Percentiles rank a stretch among this genome's conserved stretches.
These are phyloP conservation scores for Phytophthora sojae DNA, from an alignment of 352 stramenopile genomes.

Conservation along the genomic window DNA sequence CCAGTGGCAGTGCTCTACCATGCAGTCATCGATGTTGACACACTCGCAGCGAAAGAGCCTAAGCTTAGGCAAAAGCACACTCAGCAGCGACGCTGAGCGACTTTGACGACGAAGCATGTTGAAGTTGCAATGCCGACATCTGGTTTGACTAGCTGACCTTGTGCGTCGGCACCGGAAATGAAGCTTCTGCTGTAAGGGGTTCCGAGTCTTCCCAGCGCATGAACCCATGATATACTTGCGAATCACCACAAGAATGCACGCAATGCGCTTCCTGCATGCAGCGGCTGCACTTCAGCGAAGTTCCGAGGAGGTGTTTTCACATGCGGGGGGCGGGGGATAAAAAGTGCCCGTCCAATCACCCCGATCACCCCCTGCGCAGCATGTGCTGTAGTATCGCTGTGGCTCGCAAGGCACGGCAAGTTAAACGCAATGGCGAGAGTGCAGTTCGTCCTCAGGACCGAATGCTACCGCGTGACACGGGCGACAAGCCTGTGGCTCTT, in stretches of 20 bases:
- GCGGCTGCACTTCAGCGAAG: neutral
- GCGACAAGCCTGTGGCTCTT: slow-evolving; percentile 4
- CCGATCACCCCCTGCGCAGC: slow-evolving; percentile 25
- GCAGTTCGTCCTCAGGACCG: slow-evolving; percentile 1
- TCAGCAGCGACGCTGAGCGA: too few relatives aligned
- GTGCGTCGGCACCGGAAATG: neutral
- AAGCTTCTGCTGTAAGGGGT: neutral
- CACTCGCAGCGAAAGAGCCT: too few relatives aligned
- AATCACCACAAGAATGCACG: too few relatives aligned
- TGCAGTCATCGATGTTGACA: too few relatives aligned
- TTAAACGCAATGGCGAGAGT: slow-evolving; percentile 30
- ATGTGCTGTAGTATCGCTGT: slow-evolving; percentile 8
- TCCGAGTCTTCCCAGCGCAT: neutral
- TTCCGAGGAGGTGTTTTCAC: slow-evolving; percentile 16
- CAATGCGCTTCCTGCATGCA: neutral
- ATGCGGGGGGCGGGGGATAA: slow-evolving; percentile 11
- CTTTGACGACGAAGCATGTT: neutral
- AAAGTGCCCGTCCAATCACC: slow-evolving; percentile 42
- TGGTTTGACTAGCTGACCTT: neutral
- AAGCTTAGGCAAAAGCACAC: too few relatives aligned
- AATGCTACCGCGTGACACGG: slow-evolving; percentile 18
- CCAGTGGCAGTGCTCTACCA: too few relatives aligned
- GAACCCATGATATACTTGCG: too few relatives aligned
- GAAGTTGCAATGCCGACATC: neutral
- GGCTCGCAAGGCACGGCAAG: slow-evolving; percentile 22